Evolutionary conservation across 2,329 filamentous ascomycete species (phyloP), one percentile per base, ranked within the genome.

Genomic region (Akanthomyces lecanii): DNA sequence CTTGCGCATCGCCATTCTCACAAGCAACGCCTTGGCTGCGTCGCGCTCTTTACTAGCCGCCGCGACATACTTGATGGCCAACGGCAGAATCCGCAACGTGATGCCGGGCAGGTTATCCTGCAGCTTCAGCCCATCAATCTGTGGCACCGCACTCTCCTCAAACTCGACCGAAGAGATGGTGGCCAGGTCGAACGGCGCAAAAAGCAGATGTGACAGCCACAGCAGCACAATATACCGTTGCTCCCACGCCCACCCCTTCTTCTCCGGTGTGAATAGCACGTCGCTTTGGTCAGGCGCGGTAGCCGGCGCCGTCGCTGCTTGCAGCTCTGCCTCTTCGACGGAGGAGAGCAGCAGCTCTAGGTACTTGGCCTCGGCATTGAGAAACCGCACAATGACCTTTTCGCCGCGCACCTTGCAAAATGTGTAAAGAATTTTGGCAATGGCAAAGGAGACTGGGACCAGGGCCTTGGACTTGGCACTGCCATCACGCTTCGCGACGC

Each of bases 391-490:
- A 68, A 99, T 89, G 58, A 99, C 89, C 75, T 98, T 98, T 72
- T 95, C 88, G 28, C 95, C 94, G 60, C 95, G 86, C 57, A 98
- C 89, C 76, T 99, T 99, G 81, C 92, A 97, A 65, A 99, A 89
- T 0, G 89, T 89, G 73, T 98, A 98, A 42, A 99, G 75, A 2
- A 98, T 80, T 65, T 84, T 85, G 73, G 89, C 91, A 62, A 96
- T 87, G 5, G 91, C 92, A 65, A 84, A 82, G 28, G 88, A 83
- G 0, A 91, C 76, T 0, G 87, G 82, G 25, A 80, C 76, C 16
- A 86, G 70, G 11, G 84, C 73, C 61, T 79, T 71, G 63, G 75
- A 72, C 67, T 65, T 73, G 74, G 59, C 63, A 36, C 62, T 36
- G 30, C 38, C 33, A 74, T 61, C 64, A 25, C 62, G 40, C 25